Base-by-base conservation (phyloP, 768 basidiomycete genomes). In the Rhodotorula taiwanensis region DNA sequence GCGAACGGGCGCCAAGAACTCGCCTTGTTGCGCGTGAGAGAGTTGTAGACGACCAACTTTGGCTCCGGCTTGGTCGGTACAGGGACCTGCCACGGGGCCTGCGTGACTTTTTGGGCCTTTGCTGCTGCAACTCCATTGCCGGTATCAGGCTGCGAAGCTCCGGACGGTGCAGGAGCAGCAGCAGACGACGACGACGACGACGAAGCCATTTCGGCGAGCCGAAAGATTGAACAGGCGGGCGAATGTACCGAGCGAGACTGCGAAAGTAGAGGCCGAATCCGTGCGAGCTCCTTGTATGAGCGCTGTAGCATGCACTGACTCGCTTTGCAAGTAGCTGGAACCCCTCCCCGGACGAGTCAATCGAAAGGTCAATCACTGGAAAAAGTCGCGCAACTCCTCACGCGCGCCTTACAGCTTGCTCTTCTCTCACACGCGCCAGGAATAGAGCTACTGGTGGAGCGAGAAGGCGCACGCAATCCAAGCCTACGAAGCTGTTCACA, bases 11-110 rank as follows among this genome's bases (percentile, higher is more conserved):
- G 28, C 49, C 27, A 25, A 51, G 11, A 51, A 42, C 77, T 65
- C 65, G 90, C 93, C 82, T 99, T 98, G 9, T 84, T 83, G 68
- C 84, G 83, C 42, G 94, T 97, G 70, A 98, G 78, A 15, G 94
- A 92, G 77, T 98, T 99, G 79, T 87, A 94, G 50, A 98, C 80
- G 76, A 83, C 86, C 51, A 93, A 81, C 0, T 82, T 80, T 9
- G 88, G 88, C 68, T 86, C 84, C 50, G 79, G 77, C 11, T 76
- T 74, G 31, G 72, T 74, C 36, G 81, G 83, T 23, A 71, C 65
- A 0, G 82, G 83, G 28, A 78, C 66, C 11, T 77, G 75, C 88
- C 86, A 87, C 51, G 52, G 51, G 41, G 62, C 66, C 49, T 67
- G 66, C 4, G 28, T n/a, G 5, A 20, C 20, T 41, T 59, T 58